These are phyloP conservation scores for Isatis lusitanica DNA, from an alignment of 441 rosid genomes.

Conservation along the genomic window DNA sequence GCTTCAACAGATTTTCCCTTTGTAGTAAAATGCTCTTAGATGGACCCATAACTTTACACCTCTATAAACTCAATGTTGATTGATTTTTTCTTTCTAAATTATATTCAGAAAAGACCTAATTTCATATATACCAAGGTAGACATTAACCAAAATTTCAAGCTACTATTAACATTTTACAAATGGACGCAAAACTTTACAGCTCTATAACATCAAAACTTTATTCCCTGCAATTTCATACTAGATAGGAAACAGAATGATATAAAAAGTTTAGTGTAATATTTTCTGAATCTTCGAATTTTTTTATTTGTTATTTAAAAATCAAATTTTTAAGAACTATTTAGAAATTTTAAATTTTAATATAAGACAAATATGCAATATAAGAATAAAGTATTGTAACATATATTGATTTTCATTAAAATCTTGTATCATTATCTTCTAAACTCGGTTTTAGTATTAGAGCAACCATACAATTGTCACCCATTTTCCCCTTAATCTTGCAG, in stretches of 20 bases:
- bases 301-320: no score
- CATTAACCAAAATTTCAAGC: not conserved
- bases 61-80: not conserved
- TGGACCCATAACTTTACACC: not conserved
- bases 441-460: conserved; percentile 2
- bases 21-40: not conserved
- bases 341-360: not conserved
- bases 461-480: not conserved
- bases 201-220: not conserved
- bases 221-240: not conserved
- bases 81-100: not conserved
- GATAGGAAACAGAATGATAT: not conserved
- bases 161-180: not conserved
- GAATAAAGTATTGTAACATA: no score
- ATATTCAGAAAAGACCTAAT: not conserved
- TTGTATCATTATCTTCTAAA: not conserved
- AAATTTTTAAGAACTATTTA: not conserved
- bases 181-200: not conserved
- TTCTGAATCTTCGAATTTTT: no score
- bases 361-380: no score
- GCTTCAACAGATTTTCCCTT: not conserved
- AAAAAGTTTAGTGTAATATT: not conserved
- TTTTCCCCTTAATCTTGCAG: conserved; percentile 4
- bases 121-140: not conserved
- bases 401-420: not conserved